phyloP scores from a whole-genome alignment of 805 yeast genomes.

The Kregervanrija fluxuum region DNA sequence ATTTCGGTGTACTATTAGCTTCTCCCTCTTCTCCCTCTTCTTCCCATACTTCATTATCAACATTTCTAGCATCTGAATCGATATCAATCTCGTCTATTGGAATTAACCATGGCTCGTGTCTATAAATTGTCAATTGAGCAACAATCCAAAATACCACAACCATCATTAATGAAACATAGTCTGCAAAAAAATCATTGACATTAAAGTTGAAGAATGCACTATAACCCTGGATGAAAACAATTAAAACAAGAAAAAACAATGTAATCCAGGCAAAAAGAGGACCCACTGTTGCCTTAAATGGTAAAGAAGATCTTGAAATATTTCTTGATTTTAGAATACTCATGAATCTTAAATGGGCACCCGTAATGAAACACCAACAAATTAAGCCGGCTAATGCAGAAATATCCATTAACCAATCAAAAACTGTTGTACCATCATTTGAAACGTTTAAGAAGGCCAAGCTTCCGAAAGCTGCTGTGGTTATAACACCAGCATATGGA shows the following conservation, averaged over 20 bases:
- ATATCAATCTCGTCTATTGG: conserved; percentile 54
- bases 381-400: conserved; percentile 69
- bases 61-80: conserved; percentile 14
- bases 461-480: conserved; percentile 53
- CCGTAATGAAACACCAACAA: conserved; percentile 58
- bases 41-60: conserved; percentile 46
- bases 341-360: conserved; percentile 63
- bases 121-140: conserved; percentile 42
- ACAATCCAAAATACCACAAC: conserved; percentile 49
- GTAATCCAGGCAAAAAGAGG: conserved; percentile 65
- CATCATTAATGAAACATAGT: conserved; percentile 62
- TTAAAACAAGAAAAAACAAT: conserved; percentile 41
- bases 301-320: conserved; percentile 59
- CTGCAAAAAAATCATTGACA: conserved; percentile 56
- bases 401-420: conserved; percentile 65
- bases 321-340: conserved; percentile 51
- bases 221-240: conserved; percentile 70
- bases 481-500: conserved; percentile 47
- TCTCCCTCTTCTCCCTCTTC: conserved; percentile 27
- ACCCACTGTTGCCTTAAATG: conserved; percentile 68
- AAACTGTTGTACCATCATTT: conserved; percentile 46
- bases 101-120: conserved; percentile 38
- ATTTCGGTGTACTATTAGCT: not conserved
- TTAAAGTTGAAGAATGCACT: conserved; percentile 49
- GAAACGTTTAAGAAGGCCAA: conserved; percentile 53